A percentile compares a stretch with the other conserved stretches of the same genome.
phyloP scores from a whole-genome alignment of 176 grass and related monocot genomes.

The Musa schizocarpa region DNA sequence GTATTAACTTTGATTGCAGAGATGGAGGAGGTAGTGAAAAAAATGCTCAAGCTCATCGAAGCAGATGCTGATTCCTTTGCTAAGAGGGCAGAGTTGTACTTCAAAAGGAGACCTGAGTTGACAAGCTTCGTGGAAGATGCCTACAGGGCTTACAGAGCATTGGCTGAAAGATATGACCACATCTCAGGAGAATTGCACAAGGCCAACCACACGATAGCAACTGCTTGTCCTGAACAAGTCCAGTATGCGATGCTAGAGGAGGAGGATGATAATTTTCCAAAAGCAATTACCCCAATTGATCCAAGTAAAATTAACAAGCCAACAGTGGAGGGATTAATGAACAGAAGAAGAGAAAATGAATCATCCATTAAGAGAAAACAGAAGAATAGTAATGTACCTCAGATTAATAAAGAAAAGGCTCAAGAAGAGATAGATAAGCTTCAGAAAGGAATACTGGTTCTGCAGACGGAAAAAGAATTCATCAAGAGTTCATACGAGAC shows the following conservation, averaged over 20 bases:
- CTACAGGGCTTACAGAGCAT: constrained; percentile 44
- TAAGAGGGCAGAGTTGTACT: constrained; percentile 73
- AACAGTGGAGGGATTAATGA: constrained; percentile 54
- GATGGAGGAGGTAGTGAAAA: constrained; percentile 53
- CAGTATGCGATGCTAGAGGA: constrained; percentile 69
- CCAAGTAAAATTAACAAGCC: constrained; percentile 58
- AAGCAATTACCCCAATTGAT: constrained; percentile 58
- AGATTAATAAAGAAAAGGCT: constrained; percentile 36
- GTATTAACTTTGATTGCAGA: constrained; percentile 27
- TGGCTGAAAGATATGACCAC: constrained; percentile 62
- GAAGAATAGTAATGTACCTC: constrained; percentile 5
- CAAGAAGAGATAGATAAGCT: constrained; percentile 50
- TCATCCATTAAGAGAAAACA: background rate
- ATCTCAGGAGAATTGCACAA: constrained; percentile 69
- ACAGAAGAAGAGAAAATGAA: constrained; percentile 36
- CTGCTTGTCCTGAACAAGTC: constrained; percentile 65
- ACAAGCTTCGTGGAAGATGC: constrained; percentile 62
- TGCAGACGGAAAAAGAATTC: constrained; percentile 72
- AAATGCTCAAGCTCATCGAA: constrained; percentile 54
- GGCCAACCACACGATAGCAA: constrained; percentile 67
- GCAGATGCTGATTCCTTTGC: constrained; percentile 68
- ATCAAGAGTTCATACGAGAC: constrained; percentile 61
- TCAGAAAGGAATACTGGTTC: constrained; percentile 54
- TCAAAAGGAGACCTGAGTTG: constrained; percentile 60
- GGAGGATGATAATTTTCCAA: constrained; percentile 54